These are phyloP conservation scores for Fragilaria crotonensis DNA, from an alignment of 108 stramenopile genomes.

Conservation along the genomic window DNA sequence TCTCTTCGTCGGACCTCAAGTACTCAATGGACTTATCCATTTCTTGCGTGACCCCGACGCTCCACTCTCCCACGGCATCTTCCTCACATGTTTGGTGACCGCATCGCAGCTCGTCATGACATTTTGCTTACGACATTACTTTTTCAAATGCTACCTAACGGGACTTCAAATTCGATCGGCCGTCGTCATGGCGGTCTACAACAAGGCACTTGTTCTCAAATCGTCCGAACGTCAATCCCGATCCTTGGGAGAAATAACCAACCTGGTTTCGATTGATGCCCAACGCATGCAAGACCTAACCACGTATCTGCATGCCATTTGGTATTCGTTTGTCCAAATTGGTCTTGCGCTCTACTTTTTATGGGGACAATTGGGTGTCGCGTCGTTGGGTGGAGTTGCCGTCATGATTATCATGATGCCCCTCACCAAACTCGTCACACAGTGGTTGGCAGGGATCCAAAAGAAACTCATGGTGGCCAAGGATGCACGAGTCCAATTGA, in stretches of 20 bases:
- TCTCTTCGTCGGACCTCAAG: conserved; percentile 84
- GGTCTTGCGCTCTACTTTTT: conserved; percentile 69
- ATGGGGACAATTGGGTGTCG: conserved; percentile 67
- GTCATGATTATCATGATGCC: conserved; percentile 87
- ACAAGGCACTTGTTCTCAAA: conserved; percentile 72
- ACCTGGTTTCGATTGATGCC: conserved; percentile 91
- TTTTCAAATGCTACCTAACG: conserved; percentile 81
- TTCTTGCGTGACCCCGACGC: conserved; percentile 55
- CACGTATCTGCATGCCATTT: conserved; percentile 79
- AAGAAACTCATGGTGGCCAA: conserved; percentile 73
- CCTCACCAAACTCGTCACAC: conserved; percentile 60
- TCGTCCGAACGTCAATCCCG: conserved; percentile 49
- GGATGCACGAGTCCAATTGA: conserved; percentile 81
- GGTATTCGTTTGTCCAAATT: conserved; percentile 82
- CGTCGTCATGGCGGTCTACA: conserved; percentile 75
- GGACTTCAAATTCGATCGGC: conserved; percentile 82
- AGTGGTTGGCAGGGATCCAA: conserved; percentile 60
- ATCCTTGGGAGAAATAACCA: conserved; percentile 76
- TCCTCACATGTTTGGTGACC: conserved; percentile 50
- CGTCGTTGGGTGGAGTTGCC: conserved; percentile 72
- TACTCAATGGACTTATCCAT: conserved; percentile 67
- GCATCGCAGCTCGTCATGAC: conserved; percentile 70
- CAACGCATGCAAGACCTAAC: conserved; percentile 71
- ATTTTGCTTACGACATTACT: conserved; percentile 88
- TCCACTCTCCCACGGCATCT: conserved; percentile 41